A percentile compares a stretch with the other conserved stretches of the same genome.
phyloP scores from a whole-genome alignment of 257 asterid genomes.

The Cinchona pubescens region DNA sequence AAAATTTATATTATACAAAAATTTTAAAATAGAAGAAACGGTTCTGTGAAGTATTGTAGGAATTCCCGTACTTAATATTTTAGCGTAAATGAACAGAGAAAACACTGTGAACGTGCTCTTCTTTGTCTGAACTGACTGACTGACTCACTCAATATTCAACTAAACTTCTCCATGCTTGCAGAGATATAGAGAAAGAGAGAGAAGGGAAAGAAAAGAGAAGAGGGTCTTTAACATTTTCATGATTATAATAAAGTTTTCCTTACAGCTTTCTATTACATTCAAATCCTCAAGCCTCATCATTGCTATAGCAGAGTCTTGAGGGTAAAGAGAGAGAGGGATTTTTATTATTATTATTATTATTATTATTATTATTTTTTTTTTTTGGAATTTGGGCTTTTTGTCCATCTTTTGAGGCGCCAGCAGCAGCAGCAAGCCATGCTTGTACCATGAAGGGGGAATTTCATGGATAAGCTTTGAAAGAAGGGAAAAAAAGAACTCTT shows the following conservation, averaged over 20 bases:
- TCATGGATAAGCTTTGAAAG: slow-evolving; percentile 22
- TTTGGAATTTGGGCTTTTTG: slow-evolving; percentile 49
- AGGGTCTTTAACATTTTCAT: slow-evolving; percentile 14
- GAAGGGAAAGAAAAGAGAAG: neutral
- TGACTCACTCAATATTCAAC: too few relatives aligned
- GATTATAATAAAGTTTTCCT: slow-evolving; percentile 27
- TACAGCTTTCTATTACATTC: slow-evolving; percentile 26
- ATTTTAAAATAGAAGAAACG: too few relatives aligned
- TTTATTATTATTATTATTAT: too few relatives aligned
- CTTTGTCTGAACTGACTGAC: slow-evolving; percentile 52
- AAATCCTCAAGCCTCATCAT: slow-evolving; percentile 22
- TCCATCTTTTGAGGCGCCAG: slow-evolving; percentile 76
- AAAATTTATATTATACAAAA: too few relatives aligned
- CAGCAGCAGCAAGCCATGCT: slow-evolving; percentile 60
- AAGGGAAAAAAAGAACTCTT: slow-evolving; percentile 1
- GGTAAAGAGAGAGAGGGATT: slow-evolving; percentile 23
- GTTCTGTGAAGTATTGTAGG: too few relatives aligned
- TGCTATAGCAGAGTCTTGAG: slow-evolving; percentile 16
- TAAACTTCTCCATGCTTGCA: slow-evolving; percentile 44
- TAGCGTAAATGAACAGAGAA: slow-evolving; percentile 16
- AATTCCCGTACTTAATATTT: too few relatives aligned
- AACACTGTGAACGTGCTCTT: slow-evolving; percentile 62
- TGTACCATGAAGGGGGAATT: slow-evolving; percentile 45
- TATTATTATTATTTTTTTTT: too few relatives aligned
- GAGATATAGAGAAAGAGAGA: slow-evolving; percentile 16